Evolutionary conservation across 139 green algal genomes (phyloP), one percentile per base, ranked within the genome.

Genomic region (Chlamydomonas urium): DNA sequence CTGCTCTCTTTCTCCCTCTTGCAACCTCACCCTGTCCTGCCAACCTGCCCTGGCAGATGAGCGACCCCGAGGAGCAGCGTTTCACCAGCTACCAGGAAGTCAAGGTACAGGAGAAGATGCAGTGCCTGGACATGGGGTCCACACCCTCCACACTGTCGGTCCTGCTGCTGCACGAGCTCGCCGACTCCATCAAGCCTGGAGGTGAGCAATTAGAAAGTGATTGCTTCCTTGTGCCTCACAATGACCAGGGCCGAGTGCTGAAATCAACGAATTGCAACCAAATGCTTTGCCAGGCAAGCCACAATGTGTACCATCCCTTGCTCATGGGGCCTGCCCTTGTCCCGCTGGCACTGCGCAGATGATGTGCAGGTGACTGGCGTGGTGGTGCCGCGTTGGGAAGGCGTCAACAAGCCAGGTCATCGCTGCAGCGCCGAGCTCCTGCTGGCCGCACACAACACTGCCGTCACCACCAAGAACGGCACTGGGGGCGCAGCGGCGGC

Each of bases 91-190:
- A 68, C 63, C 73, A 78, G 24, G 73, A 78, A 36, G 38, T 78
- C 19, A 77, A 61, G 71, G 34, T 86, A 28, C 79, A 91, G 21
- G 66, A 81, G 58, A 73, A 66, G 26, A 65, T 61, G 19, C 71
- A 90, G 56, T 84, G 69, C 53, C 77, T 91, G 47, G 79, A 75
- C 34, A 75, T 89, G 31, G 86, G 88, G 6, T 71, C 78, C 45
- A 42, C 88, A 28, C 91, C 89, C 6, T 75, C 73, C 14, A 83
- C 81, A 35, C 74, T 97, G 1, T 73, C 66, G 0, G 87, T 94
- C 3, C 71, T 96, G 24, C 75, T 98, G 57, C 76, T 87, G 38
- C 86, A 95, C 58, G 93, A 98, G 47, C 78, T 97, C 21, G 93
- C 87, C 2, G 92, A 96, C 65, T 74, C 56, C 4, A 85, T 80